A percentile compares a stretch with the other conserved stretches of the same genome.
These are phyloP conservation scores for Pyrus hybrid DNA, from an alignment of 331 rosid species.

Conservation along the genomic window DNA sequence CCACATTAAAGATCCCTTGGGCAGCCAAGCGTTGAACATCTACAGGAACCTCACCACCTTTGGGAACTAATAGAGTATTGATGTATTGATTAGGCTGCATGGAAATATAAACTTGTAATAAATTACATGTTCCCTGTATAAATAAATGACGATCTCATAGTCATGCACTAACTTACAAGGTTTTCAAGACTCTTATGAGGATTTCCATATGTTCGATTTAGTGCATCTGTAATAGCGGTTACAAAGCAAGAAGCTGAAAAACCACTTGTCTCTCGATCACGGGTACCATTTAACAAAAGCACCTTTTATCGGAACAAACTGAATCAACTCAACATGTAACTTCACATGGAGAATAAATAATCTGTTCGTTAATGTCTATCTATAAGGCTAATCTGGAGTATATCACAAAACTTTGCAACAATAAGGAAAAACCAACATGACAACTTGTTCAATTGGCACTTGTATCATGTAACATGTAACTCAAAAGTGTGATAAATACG, in stretches of 20 bases:
- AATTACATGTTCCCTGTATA: constrained; percentile 29
- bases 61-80: constrained; percentile 72
- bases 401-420: not conserved
- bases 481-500: constrained; percentile 8
- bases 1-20: constrained; percentile 81
- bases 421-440: constrained; percentile 3
- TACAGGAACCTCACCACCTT: constrained; percentile 54
- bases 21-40: constrained; percentile 51
- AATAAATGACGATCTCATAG: too few species aligned
- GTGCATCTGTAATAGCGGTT: constrained; percentile 79
- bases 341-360: not conserved
- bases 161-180: constrained; percentile 37
- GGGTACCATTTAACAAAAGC: constrained; percentile 64
- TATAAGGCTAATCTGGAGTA: not conserved
- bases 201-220: constrained; percentile 80
- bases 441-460: constrained; percentile 3
- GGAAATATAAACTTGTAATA: constrained; percentile 5
- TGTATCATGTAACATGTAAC: constrained; percentile 5
- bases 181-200: constrained; percentile 48
- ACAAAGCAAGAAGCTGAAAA: constrained; percentile 76
- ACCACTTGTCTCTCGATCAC: constrained; percentile 77
- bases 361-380: not conserved
- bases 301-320: constrained; percentile 34
- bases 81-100: constrained; percentile 68
- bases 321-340: not conserved